Conservation (phyloP, 257 asterid genomes). For the Mitragyna speciosa region DNA sequence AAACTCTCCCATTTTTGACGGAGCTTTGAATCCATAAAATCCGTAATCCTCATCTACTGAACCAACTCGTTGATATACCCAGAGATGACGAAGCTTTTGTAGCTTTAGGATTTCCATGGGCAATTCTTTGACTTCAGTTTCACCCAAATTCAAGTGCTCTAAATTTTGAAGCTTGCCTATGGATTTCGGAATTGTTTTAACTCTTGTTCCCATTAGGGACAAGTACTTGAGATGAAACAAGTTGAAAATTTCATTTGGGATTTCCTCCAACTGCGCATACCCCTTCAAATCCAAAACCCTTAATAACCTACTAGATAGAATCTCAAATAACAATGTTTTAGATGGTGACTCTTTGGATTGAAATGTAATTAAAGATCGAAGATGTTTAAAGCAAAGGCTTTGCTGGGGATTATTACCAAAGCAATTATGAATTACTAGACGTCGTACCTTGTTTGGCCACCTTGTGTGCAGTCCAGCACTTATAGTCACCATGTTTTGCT, state of each 20-base stretch:
- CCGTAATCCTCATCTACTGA: neutral
- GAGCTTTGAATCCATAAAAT: conserved; percentile 7
- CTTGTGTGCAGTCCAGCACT: neutral
- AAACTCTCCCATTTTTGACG: conserved; percentile 15
- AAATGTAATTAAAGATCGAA: conserved; percentile 6
- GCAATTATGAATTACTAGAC: conserved; percentile 2
- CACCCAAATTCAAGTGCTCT: conserved; percentile 15
- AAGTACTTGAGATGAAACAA: conserved; percentile 21
- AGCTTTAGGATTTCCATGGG: conserved; percentile 23
- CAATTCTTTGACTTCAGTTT: conserved; percentile 6
- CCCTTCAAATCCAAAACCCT: conserved; percentile 8
- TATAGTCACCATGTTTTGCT: conserved; percentile 6
- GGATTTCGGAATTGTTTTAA: conserved; percentile 17
- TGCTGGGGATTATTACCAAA: neutral
- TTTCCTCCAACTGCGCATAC: neutral
- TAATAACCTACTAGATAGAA: conserved; percentile 16
- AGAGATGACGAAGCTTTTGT: conserved; percentile 13
- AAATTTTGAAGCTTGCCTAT: conserved; percentile 24
- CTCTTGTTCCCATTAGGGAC: conserved; percentile 8
- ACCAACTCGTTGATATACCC: neutral
- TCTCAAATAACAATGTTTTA: neutral
- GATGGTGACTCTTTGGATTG: neutral
- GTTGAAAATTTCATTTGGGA: conserved; percentile 15
- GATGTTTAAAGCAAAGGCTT: neutral
- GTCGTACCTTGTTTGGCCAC: neutral